A percentile compares a stretch with the other conserved stretches of the same genome.
phyloP scores from a whole-genome alignment of 2,329 filamentous ascomycete genomes.

The Alternaria hordeiaustralica region DNA sequence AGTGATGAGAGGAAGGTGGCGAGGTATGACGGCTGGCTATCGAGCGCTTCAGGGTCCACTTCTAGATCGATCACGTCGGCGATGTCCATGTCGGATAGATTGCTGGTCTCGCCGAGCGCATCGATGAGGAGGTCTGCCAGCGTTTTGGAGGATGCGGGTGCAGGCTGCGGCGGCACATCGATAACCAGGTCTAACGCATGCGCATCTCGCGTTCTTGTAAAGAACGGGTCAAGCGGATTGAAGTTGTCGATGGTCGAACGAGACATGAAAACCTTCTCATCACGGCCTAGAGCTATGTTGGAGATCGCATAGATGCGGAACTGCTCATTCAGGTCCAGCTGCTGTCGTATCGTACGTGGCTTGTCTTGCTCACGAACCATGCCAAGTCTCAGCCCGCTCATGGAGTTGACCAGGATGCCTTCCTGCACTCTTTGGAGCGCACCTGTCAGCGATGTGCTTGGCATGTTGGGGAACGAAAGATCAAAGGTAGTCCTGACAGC shows the following conservation, averaged over 20 bases:
- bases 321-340: conserved; percentile 43
- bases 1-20: conserved; percentile 45
- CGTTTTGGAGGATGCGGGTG: conserved; percentile 19
- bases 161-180: conserved; percentile 53
- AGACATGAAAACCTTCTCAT: conserved; percentile 84
- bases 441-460: conserved; percentile 56
- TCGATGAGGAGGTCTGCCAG: conserved; percentile 33
- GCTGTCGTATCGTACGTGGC: conserved; percentile 46
- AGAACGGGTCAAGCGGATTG: conserved; percentile 81
- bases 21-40: conserved; percentile 40
- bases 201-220: conserved; percentile 76
- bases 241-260: conserved; percentile 71
- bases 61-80: conserved; percentile 31
- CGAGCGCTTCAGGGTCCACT: conserved; percentile 31
- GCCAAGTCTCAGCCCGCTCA: conserved; percentile 67
- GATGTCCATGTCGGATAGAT: conserved; percentile 33
- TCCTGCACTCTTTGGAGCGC: conserved; percentile 64
- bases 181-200: conserved; percentile 77
- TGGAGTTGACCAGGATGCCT: conserved; percentile 66
- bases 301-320: conserved; percentile 83
- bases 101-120: conserved; percentile 28
- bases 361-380: conserved; percentile 68
- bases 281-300: conserved; percentile 79
- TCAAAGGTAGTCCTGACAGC: conserved; percentile 74
- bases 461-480: conserved; percentile 67